Evolutionary conservation across 306 rosid genomes (phyloP), one percentile per base, ranked within the genome.

Genomic region (Amphicarpaea edgeworthii): DNA sequence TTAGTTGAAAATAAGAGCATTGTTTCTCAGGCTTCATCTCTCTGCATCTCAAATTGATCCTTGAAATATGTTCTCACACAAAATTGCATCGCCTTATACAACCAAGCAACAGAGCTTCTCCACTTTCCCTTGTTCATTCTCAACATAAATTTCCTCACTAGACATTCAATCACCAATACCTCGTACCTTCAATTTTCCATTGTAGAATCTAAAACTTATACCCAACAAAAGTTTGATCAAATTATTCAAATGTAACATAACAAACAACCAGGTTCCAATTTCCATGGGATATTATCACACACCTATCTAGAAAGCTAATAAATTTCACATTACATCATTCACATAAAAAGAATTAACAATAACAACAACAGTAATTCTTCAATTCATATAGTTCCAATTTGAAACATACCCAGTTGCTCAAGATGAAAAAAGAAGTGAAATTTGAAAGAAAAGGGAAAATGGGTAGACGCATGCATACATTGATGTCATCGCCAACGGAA

Each of bases 401-500:
- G 43, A 12, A 20, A 73, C 43, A 43, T 23, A 30, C 3, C 8
- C 9, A 20, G 15, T 7, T 46, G 38, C 24, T 28, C 51, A 67
- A 32, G 5, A 62, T 12, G 1, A 54, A 19, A 17, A 73, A 73
- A 53, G 46, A 20, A 8, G n/a, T 1, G 69, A 67, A 59, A 63
- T n/a, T 14, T 8, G 73, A 7, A 11, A 20, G 53, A 70, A 16
- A 58, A 50, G 17, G 16, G 32, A 28, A 28, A 8, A n/a, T 14
- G 67, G 23, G 26, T 38, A 15, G n/a, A n/a, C n/a, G n/a, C n/a
- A n/a, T n/a, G n/a, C 60, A 21, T 76, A 93, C 96, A 76, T 82
- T 88, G 72, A 93, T 28, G 37, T 93, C 96, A 64, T 80, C 89
- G 7, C 96, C 91, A 68, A 86, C 93, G 42, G 97, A 93, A 77